A percentile compares a stretch with the other conserved stretches of the same genome.
phyloP scores from a whole-genome alignment of 441 rosid genomes.

The Macaranga tanarius region DNA sequence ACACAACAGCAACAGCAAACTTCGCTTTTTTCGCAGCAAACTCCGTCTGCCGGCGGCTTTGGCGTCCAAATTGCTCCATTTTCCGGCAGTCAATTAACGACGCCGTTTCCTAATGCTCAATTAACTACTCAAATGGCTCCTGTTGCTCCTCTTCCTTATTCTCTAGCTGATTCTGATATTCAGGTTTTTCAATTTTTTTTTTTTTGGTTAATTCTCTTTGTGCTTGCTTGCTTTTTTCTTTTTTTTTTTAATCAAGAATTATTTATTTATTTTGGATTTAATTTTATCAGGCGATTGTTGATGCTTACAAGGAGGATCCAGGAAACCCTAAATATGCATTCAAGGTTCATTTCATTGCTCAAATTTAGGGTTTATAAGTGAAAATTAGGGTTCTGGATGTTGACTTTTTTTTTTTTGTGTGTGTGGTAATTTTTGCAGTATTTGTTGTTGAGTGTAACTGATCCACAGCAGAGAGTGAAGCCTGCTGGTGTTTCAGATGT shows the following conservation, averaged over 20 bases:
- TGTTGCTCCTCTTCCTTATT: constrained; percentile 83
- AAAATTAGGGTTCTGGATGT: constrained; percentile 21
- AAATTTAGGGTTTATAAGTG: not conserved
- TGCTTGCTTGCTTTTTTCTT: not conserved
- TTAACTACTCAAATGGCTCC: constrained; percentile 97
- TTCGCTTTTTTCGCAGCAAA: constrained; percentile 40
- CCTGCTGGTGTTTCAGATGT: constrained; percentile 95
- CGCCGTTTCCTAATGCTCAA: constrained; percentile 64
- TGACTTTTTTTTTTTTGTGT: not conserved
- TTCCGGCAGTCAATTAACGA: constrained; percentile 35
- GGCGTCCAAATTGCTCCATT: constrained; percentile 51
- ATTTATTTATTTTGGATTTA: not conserved
- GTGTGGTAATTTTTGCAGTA: constrained; percentile 50
- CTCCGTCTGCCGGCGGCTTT: constrained; percentile 45
- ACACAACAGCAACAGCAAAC: constrained; percentile 49
- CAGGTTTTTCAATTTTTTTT: constrained; percentile 41
- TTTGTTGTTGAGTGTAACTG: constrained; percentile 90
- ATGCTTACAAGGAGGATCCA: constrained; percentile 75
- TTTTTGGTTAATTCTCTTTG: not conserved
- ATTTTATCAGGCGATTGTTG: constrained; percentile 60
- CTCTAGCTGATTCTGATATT: constrained; percentile 91
- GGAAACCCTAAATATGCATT: constrained; percentile 69
- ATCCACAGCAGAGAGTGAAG: constrained; percentile 71
- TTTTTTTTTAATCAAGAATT: not conserved
- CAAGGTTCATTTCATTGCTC: constrained; percentile 43